Conservation (phyloP, 768 basidiomycete genomes). For the Daedalea quercina region DNA sequence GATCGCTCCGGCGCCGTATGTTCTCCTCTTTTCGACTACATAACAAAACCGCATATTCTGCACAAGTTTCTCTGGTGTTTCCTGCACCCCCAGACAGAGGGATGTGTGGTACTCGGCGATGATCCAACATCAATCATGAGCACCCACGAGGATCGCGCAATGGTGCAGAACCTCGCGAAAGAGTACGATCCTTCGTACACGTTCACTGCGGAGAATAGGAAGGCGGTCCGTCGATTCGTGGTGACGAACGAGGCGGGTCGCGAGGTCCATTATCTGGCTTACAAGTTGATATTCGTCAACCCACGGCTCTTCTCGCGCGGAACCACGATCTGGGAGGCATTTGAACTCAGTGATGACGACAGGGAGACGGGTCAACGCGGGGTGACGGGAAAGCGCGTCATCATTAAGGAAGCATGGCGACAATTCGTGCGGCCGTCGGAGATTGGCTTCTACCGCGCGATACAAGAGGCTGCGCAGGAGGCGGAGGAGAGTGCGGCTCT, state of each 20-base stretch:
- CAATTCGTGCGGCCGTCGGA: constrained; percentile 2
- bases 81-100: neutral
- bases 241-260: neutral
- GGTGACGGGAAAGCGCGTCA: neutral
- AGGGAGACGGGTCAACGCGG: neutral
- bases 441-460: constrained; percentile 1
- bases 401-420: constrained; percentile 12
- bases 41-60: neutral
- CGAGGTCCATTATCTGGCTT: neutral
- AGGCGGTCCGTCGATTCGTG: constrained; percentile 1
- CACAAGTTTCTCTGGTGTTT: constrained; percentile 10
- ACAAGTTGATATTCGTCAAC: constrained; percentile 5
- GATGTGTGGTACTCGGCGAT: neutral
- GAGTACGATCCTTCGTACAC: neutral
- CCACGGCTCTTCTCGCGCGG: constrained; percentile 7
- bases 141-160: neutral
- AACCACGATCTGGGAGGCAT: constrained; percentile 9
- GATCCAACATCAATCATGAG: neutral
- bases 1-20: constrained; percentile 7
- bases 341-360: neutral
- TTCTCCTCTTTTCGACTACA: neutral
- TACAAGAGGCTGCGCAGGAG: neutral
- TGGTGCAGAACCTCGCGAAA: neutral
- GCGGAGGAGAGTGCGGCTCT: neutral
- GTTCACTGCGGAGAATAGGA: neutral